Base-by-base conservation (phyloP, 73 alveolate genomes). In the Paramecium pentaurelia region DNA sequence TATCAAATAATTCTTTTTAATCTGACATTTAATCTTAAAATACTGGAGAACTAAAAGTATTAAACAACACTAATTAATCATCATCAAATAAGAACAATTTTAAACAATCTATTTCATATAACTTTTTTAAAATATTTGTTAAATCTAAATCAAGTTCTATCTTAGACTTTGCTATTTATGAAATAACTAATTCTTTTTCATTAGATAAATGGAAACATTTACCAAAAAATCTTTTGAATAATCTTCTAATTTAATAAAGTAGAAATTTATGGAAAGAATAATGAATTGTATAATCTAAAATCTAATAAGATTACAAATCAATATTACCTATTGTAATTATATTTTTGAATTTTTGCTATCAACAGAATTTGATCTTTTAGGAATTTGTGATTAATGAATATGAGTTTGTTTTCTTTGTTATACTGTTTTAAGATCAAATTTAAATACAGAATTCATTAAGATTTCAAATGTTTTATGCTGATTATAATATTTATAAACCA, bases 1-100 rank as follows among this genome's bases (percentile, higher is more conserved):
- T 45, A 45, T 40, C 51, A 80, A 80, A 45, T 36, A 34, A 28
- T 20, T 80, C 73, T 80, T 80, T 45, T 80, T 80, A 20, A 16
- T 28, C 58, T 47, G 73, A 32, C 75, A 25, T 45, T 25, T 80
- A 14, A 22, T 80, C 58, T 45, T 42, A 80, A 73, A 80, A 49
- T 2, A 80, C 58, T 10, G 91, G 91, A 25, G 47, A 80, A 44
- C 91, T 38, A 80, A 80, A 80, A 22, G 77, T 45, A 80, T 80
- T 80, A 20, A 80, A 80, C 16, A 80, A 36, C n/a, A 44, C 58
- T 28, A 80, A 80, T 49, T 80, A 27, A 45, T 80, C 77, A 44
- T 80, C 91, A 80, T 80, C 91, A 80, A 80, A 80, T 20, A 80
- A 36, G 49, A 45, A 80, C n/a, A 80, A 28, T 47, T 80, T 80